Evolutionary conservation across 257 asterid species (phyloP), one percentile per base, ranked within the genome.

Genomic region (Solanum neorickii): DNA sequence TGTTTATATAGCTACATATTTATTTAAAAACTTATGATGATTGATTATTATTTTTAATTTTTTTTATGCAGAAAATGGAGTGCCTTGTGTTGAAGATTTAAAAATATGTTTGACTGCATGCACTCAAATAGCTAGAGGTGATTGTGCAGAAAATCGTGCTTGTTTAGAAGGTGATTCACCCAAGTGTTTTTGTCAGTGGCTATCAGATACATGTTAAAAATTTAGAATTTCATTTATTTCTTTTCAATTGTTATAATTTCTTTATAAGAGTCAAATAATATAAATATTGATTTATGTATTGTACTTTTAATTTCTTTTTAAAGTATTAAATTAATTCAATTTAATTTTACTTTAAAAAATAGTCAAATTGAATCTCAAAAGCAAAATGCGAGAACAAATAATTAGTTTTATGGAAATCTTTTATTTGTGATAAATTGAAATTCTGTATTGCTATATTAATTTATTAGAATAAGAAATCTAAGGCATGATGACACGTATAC

Each of bases 321-420:
- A 60, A 60, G 25, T 3, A 60, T 9, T 23, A 3, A 60, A 60
- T 21, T 21, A 60, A 60, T 60, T 9, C 7, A 2, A 60, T 21
- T 12, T 60, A 21, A 60, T 21, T 21, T 60, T 21, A 60, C 27
- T 21, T 60, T 60, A 21, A 60, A 21, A 0, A 59, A 9, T 3
- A 21, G 12, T 59, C 25, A 21, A 59, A 56, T 0, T 56, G 12
- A 7, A 7, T 52, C 10, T 52, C 65, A n/a, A 0, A 52, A 52
- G 2, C 4, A 0, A 52, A 2, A 16, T 0, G 7, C 0, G 62
- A 1, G n/a, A 4, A 56, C 0, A 2, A 56, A 33, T 33, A 33
- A 33, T 33, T 33, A 33, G 35, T 33, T 1, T 25, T 11, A 65
- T 25, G 72, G 3, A 65, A 65, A 29, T 65, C 9, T n/a, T 65